Base-by-base conservation (phyloP, 73 alveolate species). In the Paramecium caudatum region DNA sequence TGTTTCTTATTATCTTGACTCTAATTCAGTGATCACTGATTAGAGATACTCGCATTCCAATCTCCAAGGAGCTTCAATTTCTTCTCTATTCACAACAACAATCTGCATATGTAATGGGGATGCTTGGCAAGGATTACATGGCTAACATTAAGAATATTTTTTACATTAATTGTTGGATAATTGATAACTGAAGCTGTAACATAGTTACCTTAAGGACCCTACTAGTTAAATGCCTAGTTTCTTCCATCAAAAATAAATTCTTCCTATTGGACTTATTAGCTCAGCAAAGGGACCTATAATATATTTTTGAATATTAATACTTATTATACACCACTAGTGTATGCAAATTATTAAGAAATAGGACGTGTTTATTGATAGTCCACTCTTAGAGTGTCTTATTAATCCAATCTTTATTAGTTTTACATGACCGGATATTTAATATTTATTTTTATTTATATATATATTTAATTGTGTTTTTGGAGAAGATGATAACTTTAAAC, bases 1-100 rank as follows among this genome's bases (percentile, higher is more conserved):
- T n/a, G 69, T 45, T 74, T 74, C 88, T 41, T 15, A 27, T 19
- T 39, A 1, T 41, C 88, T 45, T n/a, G 68, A 4, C 55, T 45
- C 88, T 21, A 74, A 47, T 74, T 74, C 62, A 37, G 88, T 41
- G 16, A 74, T 74, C 16, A 74, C 68, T 12, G 88, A 74, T 74
- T 74, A 41, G 21, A 74, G 68, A 45, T 74, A 74, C 30, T 74
- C 88, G 10, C 88, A 74, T 19, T 74, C 88, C 27, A 74, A 12
- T 74, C 88, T 37, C 88, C 88, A 74, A 0, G 88, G 88, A 16
- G 88, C 88, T 23, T 74, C 88, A 21, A 74, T 74, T 39, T 74
- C 88, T 74, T 74, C 88, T 39, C 47, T 74, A 3, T 30, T 41
- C 21, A 74, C 88, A 16, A 74, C 88, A 17, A 37, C 43, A 3